Evolutionary conservation across 495 filamentous ascomycete genomes (phyloP).

Genomic region (Aspergillus haitiensis): DNA sequence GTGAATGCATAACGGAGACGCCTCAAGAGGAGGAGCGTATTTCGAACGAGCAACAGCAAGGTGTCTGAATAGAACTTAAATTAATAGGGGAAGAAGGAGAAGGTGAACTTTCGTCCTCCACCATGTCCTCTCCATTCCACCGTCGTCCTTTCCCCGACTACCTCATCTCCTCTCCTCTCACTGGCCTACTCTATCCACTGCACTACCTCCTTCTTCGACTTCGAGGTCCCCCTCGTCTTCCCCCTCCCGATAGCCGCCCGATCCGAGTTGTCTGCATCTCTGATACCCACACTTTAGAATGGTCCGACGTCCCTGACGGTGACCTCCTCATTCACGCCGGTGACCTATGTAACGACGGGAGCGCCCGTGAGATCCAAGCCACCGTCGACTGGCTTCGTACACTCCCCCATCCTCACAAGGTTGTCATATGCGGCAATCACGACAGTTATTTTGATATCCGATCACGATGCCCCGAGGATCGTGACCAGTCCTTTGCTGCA

Average conservation of each 20-base stretch:
- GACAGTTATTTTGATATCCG: slow-evolving; percentile 75
- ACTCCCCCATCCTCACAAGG: slow-evolving; percentile 73
- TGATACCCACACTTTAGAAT: slow-evolving; percentile 77
- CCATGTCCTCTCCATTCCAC: slow-evolving; percentile 49
- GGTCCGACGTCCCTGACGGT: slow-evolving; percentile 64
- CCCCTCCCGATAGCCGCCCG: slow-evolving; percentile 49
- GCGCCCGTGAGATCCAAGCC: slow-evolving; percentile 66
- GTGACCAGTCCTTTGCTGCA: slow-evolving; percentile 34
- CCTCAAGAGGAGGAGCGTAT: too few relatives aligned
- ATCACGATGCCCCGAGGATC: slow-evolving; percentile 46
- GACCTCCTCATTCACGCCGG: slow-evolving; percentile 90
- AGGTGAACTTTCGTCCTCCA: not conserved
- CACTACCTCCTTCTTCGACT: slow-evolving; percentile 64
- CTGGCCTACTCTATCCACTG: slow-evolving; percentile 50
- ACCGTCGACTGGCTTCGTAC: slow-evolving; percentile 76
- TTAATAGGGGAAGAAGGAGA: not conserved
- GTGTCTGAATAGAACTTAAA: not conserved
- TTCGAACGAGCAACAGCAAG: not conserved
- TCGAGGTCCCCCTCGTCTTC: slow-evolving; percentile 57
- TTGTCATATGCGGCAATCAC: slow-evolving; percentile 88
- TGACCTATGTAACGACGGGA: slow-evolving; percentile 76
- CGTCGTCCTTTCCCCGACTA: slow-evolving; percentile 48
- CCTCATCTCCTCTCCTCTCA: slow-evolving; percentile 51
- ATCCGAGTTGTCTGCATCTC: slow-evolving; percentile 86
- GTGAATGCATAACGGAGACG: too few relatives aligned